phyloP scores from a whole-genome alignment of 2,329 filamentous ascomycete genomes.

The Phialocephala sp. region DNA sequence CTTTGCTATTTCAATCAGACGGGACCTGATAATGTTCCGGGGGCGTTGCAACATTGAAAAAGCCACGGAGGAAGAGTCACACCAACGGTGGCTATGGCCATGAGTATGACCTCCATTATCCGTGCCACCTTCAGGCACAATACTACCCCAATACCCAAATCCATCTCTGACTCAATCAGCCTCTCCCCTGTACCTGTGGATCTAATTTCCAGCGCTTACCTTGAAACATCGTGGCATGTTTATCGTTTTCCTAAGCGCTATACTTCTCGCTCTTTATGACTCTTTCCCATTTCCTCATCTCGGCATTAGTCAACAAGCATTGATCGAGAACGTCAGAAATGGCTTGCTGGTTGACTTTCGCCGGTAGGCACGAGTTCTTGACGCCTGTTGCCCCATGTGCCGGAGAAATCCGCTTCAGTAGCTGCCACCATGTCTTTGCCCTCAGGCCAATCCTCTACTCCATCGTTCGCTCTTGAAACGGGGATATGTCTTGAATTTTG shows the following conservation, averaged over 20 bases:
- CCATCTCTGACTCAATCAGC: neutral
- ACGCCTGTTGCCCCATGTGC: conserved; percentile 14
- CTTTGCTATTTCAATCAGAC: too few species aligned
- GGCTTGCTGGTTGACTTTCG: neutral
- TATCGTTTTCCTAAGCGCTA: neutral
- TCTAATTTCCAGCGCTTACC: conserved; percentile 9
- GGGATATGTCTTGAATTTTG: neutral
- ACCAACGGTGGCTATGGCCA: conserved; percentile 3
- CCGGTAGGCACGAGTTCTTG: conserved; percentile 16
- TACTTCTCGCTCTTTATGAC: conserved; percentile 12
- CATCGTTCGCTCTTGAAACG: neutral
- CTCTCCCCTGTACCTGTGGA: neutral
- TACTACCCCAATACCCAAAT: conserved; percentile 2
- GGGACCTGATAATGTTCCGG: too few species aligned
- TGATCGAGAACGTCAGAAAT: conserved; percentile 8
- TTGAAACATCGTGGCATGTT: conserved; percentile 7
- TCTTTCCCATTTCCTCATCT: conserved; percentile 15
- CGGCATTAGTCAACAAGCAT: conserved; percentile 13
- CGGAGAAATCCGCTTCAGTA: conserved; percentile 24
- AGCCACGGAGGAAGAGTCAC: neutral
- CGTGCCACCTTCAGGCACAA: neutral
- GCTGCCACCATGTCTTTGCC: conserved; percentile 15
- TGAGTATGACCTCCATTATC: neutral
- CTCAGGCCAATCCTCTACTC: conserved; percentile 17
- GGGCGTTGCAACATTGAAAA: neutral